Conservation (phyloP, 2,329 filamentous ascomycete genomes). For the Tolypocladium amazonense region DNA sequence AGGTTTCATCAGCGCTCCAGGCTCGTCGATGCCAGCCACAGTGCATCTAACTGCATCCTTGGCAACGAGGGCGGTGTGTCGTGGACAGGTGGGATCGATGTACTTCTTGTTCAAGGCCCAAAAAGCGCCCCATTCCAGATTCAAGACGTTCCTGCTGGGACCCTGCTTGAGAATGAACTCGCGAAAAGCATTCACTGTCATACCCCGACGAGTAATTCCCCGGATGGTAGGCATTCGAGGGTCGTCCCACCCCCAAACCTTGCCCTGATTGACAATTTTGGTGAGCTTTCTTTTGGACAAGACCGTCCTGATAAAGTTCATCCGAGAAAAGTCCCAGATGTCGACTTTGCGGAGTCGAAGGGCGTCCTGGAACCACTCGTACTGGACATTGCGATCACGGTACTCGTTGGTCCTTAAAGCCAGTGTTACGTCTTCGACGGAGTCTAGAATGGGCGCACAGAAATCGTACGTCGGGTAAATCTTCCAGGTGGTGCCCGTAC, state of each 20-base stretch:
- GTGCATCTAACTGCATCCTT: conserved; percentile 56
- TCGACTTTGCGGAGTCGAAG: conserved; percentile 65
- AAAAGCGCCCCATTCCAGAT: conserved; percentile 63
- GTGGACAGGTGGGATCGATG: conserved; percentile 60
- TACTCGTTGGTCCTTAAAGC: conserved; percentile 79
- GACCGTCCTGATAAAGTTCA: conserved; percentile 77
- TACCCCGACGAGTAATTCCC: conserved; percentile 60
- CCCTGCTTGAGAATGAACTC: conserved; percentile 73
- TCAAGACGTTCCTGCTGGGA: conserved; percentile 63
- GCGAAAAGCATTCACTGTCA: conserved; percentile 62
- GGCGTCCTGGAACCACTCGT: conserved; percentile 73
- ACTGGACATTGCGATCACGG: conserved; percentile 76
- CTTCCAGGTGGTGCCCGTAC: conserved; percentile 71
- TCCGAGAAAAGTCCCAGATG: conserved; percentile 76
- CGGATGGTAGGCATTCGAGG: conserved; percentile 70
- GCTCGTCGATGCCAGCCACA: conserved; percentile 22
- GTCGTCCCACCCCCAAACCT: conserved; percentile 76
- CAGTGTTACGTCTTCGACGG: conserved; percentile 72
- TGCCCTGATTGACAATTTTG: conserved; percentile 66
- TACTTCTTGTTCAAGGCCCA: conserved; percentile 62
- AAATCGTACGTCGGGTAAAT: conserved; percentile 85
- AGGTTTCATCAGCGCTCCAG: neutral
- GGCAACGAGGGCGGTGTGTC: conserved; percentile 56
- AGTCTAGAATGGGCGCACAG: conserved; percentile 72
- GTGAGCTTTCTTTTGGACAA: conserved; percentile 80